These are phyloP conservation scores for Candida neerlandica DNA, from an alignment of 1,139 yeast genomes.

Conservation along the genomic window DNA sequence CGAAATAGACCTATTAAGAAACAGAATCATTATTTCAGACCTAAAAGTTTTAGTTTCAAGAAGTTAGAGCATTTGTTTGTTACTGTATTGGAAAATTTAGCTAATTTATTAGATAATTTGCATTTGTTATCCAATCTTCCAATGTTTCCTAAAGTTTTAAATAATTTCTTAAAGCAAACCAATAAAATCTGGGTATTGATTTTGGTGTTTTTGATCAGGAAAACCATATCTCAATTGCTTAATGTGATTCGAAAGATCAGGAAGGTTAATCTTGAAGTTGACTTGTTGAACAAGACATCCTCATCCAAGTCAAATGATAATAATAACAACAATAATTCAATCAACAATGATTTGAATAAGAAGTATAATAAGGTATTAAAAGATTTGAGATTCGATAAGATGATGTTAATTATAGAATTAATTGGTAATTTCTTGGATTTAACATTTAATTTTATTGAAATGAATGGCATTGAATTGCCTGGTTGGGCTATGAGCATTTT, in stretches of 20 bases:
- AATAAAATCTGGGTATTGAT: slow-evolving; percentile 50
- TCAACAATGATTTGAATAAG: slow-evolving; percentile 32
- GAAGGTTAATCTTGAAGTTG: slow-evolving; percentile 41
- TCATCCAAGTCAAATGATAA: slow-evolving; percentile 20
- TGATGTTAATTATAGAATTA: slow-evolving; percentile 47
- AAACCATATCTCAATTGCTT: slow-evolving; percentile 45
- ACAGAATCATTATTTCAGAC: slow-evolving; percentile 11
- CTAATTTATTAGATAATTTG: slow-evolving; percentile 46
- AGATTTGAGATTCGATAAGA: slow-evolving; percentile 47
- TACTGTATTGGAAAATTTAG: slow-evolving; percentile 38
- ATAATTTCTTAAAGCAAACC: slow-evolving; percentile 42
- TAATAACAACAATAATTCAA: slow-evolving; percentile 9
- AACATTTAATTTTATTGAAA: slow-evolving; percentile 44
- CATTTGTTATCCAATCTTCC: slow-evolving; percentile 47
- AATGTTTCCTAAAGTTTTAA: slow-evolving; percentile 42
- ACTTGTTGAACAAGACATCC: slow-evolving; percentile 28
- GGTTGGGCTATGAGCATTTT: slow-evolving; percentile 47
- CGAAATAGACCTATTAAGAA: slow-evolving; percentile 8
- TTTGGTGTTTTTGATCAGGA: slow-evolving; percentile 44
- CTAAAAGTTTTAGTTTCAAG: slow-evolving; percentile 26
- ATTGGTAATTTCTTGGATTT: slow-evolving; percentile 49
- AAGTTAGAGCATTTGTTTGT: slow-evolving; percentile 34
- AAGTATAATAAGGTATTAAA: slow-evolving; percentile 46
- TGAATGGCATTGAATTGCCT: slow-evolving; percentile 40
- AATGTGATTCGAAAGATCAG: slow-evolving; percentile 43